Evolutionary conservation across 768 basidiomycete species (phyloP).

Genomic region (Mycena rebaudengoi): DNA sequence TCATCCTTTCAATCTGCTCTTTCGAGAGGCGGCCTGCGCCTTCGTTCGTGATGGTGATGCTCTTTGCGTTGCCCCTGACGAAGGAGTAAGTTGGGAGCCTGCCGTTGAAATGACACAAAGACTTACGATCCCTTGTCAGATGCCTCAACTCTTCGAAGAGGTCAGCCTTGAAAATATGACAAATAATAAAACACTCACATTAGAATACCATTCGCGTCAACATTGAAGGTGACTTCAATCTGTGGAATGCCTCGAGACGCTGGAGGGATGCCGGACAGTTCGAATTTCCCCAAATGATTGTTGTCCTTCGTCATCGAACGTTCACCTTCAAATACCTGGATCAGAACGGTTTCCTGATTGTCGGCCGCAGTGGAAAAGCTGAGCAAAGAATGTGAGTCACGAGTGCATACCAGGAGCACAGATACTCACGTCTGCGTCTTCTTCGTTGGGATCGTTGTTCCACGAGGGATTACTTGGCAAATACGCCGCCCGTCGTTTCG

Average conservation of each 20-base stretch:
- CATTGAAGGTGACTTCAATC: constrained; percentile 90
- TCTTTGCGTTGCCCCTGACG: constrained; percentile 76
- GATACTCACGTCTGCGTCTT: constrained; percentile 49
- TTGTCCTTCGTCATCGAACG: constrained; percentile 91
- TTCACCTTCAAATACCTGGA: constrained; percentile 92
- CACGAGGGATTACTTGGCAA: constrained; percentile 63
- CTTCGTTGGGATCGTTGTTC: constrained; percentile 61
- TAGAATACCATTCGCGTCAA: constrained; percentile 87
- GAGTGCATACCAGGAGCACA: background rate
- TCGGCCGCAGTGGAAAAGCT: constrained; percentile 90
- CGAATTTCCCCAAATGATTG: constrained; percentile 90
- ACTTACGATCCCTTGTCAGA: constrained; percentile 74
- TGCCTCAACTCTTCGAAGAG: constrained; percentile 63
- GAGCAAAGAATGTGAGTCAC: background rate
- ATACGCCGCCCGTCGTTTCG: constrained; percentile 72
- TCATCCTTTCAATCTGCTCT: constrained; percentile 66
- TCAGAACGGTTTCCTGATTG: constrained; percentile 89
- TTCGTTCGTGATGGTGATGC: constrained; percentile 82
- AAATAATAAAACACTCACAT: constrained; percentile 69
- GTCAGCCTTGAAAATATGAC: constrained; percentile 34
- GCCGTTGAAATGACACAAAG: background rate
- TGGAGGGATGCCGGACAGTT: constrained; percentile 89
- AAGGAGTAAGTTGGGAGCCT: background rate
- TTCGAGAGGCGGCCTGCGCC: constrained; percentile 60
- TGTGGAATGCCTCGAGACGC: constrained; percentile 91